Evolutionary conservation across 305 asterid genomes (phyloP).

Genomic region (Ajuga reptans): DNA sequence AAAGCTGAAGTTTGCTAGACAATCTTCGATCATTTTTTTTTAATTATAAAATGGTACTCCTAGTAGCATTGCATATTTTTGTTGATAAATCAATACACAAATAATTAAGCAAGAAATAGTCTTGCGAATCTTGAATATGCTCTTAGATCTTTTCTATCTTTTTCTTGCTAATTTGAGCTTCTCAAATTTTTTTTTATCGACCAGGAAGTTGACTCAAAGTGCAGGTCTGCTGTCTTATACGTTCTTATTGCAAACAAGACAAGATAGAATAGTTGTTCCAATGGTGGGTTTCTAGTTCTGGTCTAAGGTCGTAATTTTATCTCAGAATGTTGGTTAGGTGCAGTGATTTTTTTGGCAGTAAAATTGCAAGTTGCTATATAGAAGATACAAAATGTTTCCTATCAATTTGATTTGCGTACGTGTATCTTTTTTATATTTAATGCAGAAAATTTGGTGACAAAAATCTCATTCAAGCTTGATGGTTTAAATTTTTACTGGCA

Average conservation of each 20-base stretch:
- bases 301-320: conserved; percentile 20
- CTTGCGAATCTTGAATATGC: conserved; percentile 11
- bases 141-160: not conserved
- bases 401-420: not conserved
- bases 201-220: conserved; percentile 68
- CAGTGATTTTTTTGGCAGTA: conserved; percentile 10
- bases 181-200: conserved; percentile 21
- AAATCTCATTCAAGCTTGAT: not conserved
- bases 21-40: not conserved
- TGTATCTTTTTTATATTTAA: not conserved
- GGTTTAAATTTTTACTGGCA: not conserved
- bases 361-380: not conserved
- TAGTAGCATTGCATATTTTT: not conserved
- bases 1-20: not conserved
- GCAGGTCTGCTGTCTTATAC: conserved; percentile 89
- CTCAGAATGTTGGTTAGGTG: not conserved
- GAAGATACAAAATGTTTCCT: not conserved
- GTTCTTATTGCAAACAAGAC: conserved; percentile 65
- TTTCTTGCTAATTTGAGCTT: conserved; percentile 11
- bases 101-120: not conserved
- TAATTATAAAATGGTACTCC: not conserved
- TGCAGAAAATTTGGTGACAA: not conserved
- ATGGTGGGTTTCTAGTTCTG: conserved; percentile 56
- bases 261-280: conserved; percentile 86
- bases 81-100: not conserved